phyloP scores from a whole-genome alignment of 139 green algal species.

The Raphidocelis subcapitata region DNA sequence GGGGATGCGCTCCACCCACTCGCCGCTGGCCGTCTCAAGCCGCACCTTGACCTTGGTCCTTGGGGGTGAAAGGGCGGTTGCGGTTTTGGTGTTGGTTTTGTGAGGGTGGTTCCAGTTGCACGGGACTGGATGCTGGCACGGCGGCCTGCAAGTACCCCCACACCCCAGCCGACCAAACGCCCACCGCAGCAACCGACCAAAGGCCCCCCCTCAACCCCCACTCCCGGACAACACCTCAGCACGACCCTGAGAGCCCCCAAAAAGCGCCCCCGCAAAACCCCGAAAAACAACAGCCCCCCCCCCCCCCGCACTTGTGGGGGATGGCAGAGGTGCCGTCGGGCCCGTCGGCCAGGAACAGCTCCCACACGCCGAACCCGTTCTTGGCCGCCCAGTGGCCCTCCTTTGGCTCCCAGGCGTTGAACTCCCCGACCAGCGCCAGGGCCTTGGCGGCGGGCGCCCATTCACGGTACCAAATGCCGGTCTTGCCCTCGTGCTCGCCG shows the following conservation, averaged over 20 bases:
- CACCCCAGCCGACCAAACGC: too few relatives aligned
- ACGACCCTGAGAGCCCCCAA: too few relatives aligned
- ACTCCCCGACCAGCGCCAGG: conserved; percentile 90
- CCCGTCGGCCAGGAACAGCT: conserved; percentile 87
- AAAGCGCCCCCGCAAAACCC: too few relatives aligned
- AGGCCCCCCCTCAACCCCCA: too few relatives aligned
- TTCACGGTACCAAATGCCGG: conserved; percentile 86
- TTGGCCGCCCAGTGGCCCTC: conserved; percentile 84
- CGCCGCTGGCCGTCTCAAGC: conserved; percentile 74
- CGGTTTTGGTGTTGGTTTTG: background rate
- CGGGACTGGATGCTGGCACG: too few relatives aligned
- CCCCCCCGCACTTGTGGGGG: conserved; percentile 66
- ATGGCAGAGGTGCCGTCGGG: conserved; percentile 74
- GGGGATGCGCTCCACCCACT: conserved; percentile 90
- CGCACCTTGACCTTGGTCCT: conserved; percentile 85
- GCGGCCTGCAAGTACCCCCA: too few relatives aligned
- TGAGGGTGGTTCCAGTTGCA: too few relatives aligned
- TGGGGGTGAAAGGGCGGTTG: background rate
- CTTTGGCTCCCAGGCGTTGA: conserved; percentile 89
- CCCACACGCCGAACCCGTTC: conserved; percentile 85
- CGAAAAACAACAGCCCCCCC: too few relatives aligned
- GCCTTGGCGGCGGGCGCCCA: conserved; percentile 85
- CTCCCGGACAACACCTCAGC: too few relatives aligned
- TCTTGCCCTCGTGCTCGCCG: conserved; percentile 73
- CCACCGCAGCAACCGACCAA: too few relatives aligned